phyloP scores from a whole-genome alignment of 2,329 filamentous ascomycete species.

The Periconia digitata region DNA sequence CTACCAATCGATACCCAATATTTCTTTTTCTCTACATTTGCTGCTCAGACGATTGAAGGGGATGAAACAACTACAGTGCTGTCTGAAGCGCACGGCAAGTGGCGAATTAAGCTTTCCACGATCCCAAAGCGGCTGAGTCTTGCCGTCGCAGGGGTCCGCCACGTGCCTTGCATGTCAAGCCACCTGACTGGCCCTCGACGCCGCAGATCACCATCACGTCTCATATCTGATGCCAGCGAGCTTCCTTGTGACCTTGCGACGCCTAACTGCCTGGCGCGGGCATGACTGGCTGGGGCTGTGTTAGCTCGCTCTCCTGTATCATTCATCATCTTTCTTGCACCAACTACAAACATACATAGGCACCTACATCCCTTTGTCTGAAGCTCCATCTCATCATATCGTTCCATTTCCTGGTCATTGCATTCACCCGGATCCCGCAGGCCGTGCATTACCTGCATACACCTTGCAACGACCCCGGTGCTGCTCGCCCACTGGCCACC shows the following conservation, averaged over 20 bases:
- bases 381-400: no score
- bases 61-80: no score
- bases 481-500: neutral
- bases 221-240: constrained; percentile 22
- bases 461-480: neutral
- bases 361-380: neutral
- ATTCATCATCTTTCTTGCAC: constrained; percentile 15
- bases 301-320: constrained; percentile 16
- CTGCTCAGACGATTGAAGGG: no score
- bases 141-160: neutral
- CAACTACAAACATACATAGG: neutral
- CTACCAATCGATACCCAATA: constrained; percentile 6
- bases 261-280: constrained; percentile 27
- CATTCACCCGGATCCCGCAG: neutral
- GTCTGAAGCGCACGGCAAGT: no score
- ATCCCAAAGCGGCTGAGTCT: no score
- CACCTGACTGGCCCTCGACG: constrained; percentile 26
- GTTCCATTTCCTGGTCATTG: neutral
- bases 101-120: no score
- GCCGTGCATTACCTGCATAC: neutral
- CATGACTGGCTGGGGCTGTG: constrained; percentile 31
- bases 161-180: constrained; percentile 10
- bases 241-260: constrained; percentile 26
- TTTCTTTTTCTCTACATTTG: neutral
- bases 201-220: constrained; percentile 34